Conservation (phyloP, 257 asterid genomes). For the Lavandula angustifolia region DNA sequence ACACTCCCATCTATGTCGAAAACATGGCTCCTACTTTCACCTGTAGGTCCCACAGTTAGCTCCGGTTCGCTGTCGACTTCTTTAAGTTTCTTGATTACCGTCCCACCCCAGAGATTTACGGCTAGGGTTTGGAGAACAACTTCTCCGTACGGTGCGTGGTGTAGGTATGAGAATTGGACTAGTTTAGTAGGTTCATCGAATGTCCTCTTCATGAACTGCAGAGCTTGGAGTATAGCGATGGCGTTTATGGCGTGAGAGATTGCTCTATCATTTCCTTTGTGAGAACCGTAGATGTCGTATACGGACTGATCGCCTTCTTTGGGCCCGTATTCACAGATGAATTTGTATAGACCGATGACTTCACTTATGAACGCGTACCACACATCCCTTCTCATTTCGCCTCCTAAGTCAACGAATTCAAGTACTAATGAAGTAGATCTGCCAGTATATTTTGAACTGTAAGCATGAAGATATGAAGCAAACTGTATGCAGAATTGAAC, state of each 20-base stretch:
- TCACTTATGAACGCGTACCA: slow-evolving; percentile 85
- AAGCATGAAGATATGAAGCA: no score
- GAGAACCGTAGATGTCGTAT: slow-evolving; percentile 67
- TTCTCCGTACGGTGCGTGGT: slow-evolving; percentile 77
- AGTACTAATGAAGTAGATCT: slow-evolving; percentile 70
- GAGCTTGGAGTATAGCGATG: slow-evolving; percentile 87
- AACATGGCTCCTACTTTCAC: slow-evolving; percentile 53
- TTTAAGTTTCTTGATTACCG: slow-evolving; percentile 47
- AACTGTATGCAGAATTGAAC: no score
- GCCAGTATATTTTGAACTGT: slow-evolving; percentile 23
- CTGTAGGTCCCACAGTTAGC: slow-evolving; percentile 30
- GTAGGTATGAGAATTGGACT: slow-evolving; percentile 72
- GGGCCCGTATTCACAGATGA: slow-evolving; percentile 77
- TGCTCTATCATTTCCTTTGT: slow-evolving; percentile 71
- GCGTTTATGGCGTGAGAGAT: slow-evolving; percentile 56
- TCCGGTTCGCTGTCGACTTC: slow-evolving; percentile 37
- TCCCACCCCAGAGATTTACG: slow-evolving; percentile 89
- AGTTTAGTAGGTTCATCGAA: slow-evolving; percentile 86
- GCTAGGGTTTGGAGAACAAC: slow-evolving; percentile 85
- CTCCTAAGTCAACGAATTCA: slow-evolving; percentile 87
- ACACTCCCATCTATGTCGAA: slow-evolving; percentile 86
- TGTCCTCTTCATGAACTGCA: slow-evolving; percentile 66
- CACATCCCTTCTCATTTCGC: slow-evolving; percentile 93
- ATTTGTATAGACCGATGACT: slow-evolving; percentile 65
- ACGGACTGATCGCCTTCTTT: slow-evolving; percentile 65